Evolutionary conservation across 2,329 filamentous ascomycete species (phyloP).

Genomic region (Xylaria sp.): DNA sequence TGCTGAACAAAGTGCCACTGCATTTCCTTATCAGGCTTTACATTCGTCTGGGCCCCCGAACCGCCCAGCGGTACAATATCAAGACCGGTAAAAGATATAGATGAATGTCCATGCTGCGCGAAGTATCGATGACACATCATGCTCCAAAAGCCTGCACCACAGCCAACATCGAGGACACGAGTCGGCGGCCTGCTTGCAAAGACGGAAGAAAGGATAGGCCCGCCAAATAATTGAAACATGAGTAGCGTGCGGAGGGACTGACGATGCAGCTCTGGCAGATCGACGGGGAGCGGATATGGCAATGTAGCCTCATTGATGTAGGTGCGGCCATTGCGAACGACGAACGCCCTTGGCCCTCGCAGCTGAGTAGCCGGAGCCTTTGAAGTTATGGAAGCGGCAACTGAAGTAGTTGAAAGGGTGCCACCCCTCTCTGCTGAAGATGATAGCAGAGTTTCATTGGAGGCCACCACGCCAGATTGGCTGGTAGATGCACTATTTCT

Average conservation of each 20-base stretch:
- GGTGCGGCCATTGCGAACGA: slow-evolving; percentile 77
- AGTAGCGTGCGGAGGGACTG: slow-evolving; percentile 85
- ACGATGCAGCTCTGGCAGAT: slow-evolving; percentile 84
- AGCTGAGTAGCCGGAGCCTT: slow-evolving; percentile 27
- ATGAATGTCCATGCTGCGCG: slow-evolving; percentile 66
- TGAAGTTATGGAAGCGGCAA: slow-evolving; percentile 32
- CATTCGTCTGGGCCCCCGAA: slow-evolving; percentile 43
- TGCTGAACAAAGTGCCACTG: slow-evolving; percentile 90
- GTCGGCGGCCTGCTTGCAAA: slow-evolving; percentile 71
- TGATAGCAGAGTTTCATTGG: slow-evolving; percentile 48
- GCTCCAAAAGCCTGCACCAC: slow-evolving; percentile 89
- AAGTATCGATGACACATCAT: slow-evolving; percentile 86
- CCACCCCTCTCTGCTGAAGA: slow-evolving; percentile 50
- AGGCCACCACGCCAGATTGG: slow-evolving; percentile 54
- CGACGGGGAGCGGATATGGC: slow-evolving; percentile 85
- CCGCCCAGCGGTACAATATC: slow-evolving; percentile 77
- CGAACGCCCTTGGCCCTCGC: slow-evolving; percentile 58
- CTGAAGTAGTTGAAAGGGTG: slow-evolving; percentile 39
- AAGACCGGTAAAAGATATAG: slow-evolving; percentile 80
- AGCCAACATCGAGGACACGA: slow-evolving; percentile 84
- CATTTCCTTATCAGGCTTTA: slow-evolving; percentile 72
- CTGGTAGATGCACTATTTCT: slow-evolving; percentile 45
- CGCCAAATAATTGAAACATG: slow-evolving; percentile 79
- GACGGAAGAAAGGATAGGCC: slow-evolving; percentile 74
- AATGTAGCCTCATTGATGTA: slow-evolving; percentile 77